Conservation (phyloP, 2,329 filamentous ascomycete genomes). For the Lachnellula subtilissima region DNA sequence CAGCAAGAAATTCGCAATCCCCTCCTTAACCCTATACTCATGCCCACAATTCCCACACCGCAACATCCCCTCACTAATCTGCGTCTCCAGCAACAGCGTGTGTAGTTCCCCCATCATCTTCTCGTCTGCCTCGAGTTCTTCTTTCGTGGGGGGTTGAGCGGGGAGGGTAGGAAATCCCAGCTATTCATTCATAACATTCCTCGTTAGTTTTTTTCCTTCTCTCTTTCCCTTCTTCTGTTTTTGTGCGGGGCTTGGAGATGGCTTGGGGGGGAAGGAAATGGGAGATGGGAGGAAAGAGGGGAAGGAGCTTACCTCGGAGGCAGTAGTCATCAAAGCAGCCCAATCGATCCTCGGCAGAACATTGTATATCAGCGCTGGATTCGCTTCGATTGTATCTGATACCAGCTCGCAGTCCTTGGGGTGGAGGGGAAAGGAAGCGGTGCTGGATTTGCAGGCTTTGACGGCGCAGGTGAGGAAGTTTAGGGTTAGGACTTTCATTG, state of each 20-base stretch:
- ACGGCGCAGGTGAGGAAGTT: conserved; percentile 97
- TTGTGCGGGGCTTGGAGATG: neutral
- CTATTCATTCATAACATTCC: conserved; percentile 39
- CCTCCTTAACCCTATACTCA: conserved; percentile 91
- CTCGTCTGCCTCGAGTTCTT: conserved; percentile 59
- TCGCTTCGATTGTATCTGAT: conserved; percentile 75
- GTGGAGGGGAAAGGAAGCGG: conserved; percentile 81
- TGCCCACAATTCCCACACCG: conserved; percentile 89
- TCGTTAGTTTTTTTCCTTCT: conserved; percentile 5
- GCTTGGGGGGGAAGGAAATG: neutral
- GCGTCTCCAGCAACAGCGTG: conserved; percentile 78
- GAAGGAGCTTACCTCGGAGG: conserved; percentile 60
- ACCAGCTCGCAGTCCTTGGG: conserved; percentile 89
- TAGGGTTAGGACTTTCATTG: conserved; percentile 91
- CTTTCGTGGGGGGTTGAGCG: conserved; percentile 55
- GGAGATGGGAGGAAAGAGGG: neutral
- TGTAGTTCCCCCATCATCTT: conserved; percentile 75
- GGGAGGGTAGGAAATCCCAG: conserved; percentile 75
- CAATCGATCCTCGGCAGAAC: conserved; percentile 86
- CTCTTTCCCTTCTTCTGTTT: too few species aligned
- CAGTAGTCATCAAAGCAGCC: conserved; percentile 70
- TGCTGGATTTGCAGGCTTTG: conserved; percentile 83
- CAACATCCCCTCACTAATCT: conserved; percentile 81
- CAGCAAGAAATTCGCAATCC: conserved; percentile 92
- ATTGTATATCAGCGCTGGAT: conserved; percentile 75